These are phyloP conservation scores for Cystoderma amianthinum DNA, from an alignment of 768 basidiomycete species.

Conservation along the genomic window DNA sequence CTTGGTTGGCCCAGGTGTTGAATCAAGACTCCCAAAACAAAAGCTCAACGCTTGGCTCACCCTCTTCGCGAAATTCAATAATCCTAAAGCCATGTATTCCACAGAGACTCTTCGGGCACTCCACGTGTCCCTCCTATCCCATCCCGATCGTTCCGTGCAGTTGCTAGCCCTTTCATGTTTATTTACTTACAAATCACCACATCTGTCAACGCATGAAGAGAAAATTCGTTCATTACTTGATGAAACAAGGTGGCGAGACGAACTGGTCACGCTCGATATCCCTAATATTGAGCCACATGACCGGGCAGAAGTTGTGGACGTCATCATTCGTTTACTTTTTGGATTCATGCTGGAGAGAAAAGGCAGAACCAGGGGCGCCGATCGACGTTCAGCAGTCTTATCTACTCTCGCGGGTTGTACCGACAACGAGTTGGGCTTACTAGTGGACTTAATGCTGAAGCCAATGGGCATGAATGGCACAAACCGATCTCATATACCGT, in stretches of 20 bases:
- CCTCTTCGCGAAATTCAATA: conserved; percentile 84
- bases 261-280: conserved; percentile 67
- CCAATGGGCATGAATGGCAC: conserved; percentile 44
- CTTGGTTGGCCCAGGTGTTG: conserved; percentile 29
- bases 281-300: conserved; percentile 43
- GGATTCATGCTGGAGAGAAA: conserved; percentile 82
- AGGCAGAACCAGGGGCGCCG: conserved; percentile 60
- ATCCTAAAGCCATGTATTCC: conserved; percentile 83
- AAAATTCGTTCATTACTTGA: conserved; percentile 69
- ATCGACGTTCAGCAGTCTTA: conserved; percentile 71
- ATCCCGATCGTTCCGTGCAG: conserved; percentile 80
- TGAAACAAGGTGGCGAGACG: conserved; percentile 85
- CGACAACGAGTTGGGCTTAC: conserved; percentile 63
- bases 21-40: conserved; percentile 41
- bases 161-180: conserved; percentile 69
- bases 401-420: conserved; percentile 62
- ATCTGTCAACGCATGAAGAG: conserved; percentile 51
- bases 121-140: conserved; percentile 73
- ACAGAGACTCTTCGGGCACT: conserved; percentile 57
- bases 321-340: conserved; percentile 72
- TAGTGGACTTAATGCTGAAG: conserved; percentile 84
- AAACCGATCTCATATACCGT: conserved; percentile 13
- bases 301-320: conserved; percentile 60
- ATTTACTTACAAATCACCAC: conserved; percentile 71
- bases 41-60: conserved; percentile 74